Evolutionary conservation across 1,139 yeast genomes (phyloP).

Genomic region (Kurtzmaniella quercitrusa): DNA sequence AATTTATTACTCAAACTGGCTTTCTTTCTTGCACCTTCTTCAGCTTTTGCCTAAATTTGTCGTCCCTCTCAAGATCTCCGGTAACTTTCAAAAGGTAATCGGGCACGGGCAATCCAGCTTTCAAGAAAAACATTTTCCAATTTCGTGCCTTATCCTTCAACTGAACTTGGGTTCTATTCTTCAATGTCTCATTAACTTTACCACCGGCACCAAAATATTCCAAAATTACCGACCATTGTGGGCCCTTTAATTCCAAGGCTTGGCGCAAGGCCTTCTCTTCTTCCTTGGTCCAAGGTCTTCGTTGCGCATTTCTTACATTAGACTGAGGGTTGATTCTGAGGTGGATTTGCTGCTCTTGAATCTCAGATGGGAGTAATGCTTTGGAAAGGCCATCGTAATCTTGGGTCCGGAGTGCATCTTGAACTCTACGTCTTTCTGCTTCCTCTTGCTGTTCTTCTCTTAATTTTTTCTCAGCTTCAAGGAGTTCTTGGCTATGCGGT

Average conservation of each 20-base stretch:
- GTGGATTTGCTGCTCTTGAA: constrained; percentile 43
- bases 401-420: constrained; percentile 9
- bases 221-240: constrained; percentile 87
- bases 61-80: constrained; percentile 70
- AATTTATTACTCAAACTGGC: background rate
- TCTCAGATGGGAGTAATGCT: constrained; percentile 42
- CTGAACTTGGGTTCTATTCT: constrained; percentile 85
- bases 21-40: background rate
- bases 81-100: constrained; percentile 76
- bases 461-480: constrained; percentile 7
- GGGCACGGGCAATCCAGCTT: constrained; percentile 70
- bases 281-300: constrained; percentile 82
- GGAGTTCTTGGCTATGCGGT: constrained; percentile 26
- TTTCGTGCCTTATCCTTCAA: constrained; percentile 94
- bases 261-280: constrained; percentile 83
- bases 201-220: constrained; percentile 94
- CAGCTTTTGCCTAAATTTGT: constrained; percentile 23
- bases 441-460: constrained; percentile 6
- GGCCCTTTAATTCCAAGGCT: constrained; percentile 81
- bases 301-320: constrained; percentile 23
- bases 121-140: constrained; percentile 82
- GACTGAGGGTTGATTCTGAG: constrained; percentile 30
- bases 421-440: constrained; percentile 7
- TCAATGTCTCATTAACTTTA: constrained; percentile 71
- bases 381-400: constrained; percentile 24